A percentile compares a stretch with the other conserved stretches of the same genome.
Evolutionary conservation across 306 rosid species (phyloP).

Genomic region (Citrullus mucosospermus): DNA sequence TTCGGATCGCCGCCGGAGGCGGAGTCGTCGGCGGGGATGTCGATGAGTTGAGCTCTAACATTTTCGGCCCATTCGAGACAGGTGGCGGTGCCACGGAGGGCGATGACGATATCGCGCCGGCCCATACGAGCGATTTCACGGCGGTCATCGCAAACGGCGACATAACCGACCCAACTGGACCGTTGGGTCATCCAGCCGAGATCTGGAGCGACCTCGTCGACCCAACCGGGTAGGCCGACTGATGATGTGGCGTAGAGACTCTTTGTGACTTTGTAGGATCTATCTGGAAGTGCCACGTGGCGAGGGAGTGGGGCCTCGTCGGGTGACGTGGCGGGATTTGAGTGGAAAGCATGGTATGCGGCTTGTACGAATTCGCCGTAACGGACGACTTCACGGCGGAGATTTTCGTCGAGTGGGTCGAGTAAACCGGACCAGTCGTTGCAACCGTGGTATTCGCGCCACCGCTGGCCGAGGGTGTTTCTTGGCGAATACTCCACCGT

Average conservation of each 20-base stretch:
- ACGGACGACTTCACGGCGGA: constrained; percentile 77
- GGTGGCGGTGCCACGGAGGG: constrained; percentile 87
- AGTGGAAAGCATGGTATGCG: constrained; percentile 61
- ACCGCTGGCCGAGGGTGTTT: constrained; percentile 38
- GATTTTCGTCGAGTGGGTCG: constrained; percentile 85
- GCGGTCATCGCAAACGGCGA: constrained; percentile 74
- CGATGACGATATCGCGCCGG: constrained; percentile 65
- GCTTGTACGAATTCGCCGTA: constrained; percentile 86
- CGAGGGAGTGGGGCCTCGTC: constrained; percentile 30
- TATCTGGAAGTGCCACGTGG: constrained; percentile 41
- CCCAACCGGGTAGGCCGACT: constrained; percentile 62
- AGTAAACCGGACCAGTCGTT: constrained; percentile 72
- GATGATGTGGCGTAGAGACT: constrained; percentile 88
- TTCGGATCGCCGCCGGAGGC: constrained; percentile 23
- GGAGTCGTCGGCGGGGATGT: neutral
- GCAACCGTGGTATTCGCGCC: constrained; percentile 77
- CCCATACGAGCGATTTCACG: constrained; percentile 76
- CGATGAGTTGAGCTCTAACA: constrained; percentile 43
- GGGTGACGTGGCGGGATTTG: constrained; percentile 59
- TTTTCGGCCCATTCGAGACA: constrained; percentile 96
- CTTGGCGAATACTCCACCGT: constrained; percentile 67
- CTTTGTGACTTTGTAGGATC: constrained; percentile 56
- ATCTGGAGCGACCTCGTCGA: constrained; percentile 72
- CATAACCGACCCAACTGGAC: constrained; percentile 88
- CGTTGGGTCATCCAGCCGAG: constrained; percentile 97